Conservation (phyloP, 208 protist genomes). For the Leptomonas pyrrhocoris region DNA sequence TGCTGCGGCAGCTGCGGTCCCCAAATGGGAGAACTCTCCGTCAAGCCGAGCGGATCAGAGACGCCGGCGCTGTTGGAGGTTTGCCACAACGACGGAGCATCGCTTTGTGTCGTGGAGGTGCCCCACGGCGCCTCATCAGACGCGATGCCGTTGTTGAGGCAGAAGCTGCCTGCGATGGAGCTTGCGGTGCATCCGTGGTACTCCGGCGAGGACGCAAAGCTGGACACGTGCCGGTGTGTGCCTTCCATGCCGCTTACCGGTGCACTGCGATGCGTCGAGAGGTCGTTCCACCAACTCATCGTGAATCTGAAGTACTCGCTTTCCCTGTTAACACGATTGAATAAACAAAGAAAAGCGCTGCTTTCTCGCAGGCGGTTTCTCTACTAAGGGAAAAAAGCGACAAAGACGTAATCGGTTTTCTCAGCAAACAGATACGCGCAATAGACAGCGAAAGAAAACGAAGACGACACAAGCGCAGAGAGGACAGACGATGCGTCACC, state of each 20-base stretch:
- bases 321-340: neutral
- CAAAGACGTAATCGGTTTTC: too few species aligned
- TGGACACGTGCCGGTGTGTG: neutral
- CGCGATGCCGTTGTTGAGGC: neutral
- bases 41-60: constrained; percentile 21
- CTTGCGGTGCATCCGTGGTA: neutral
- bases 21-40: constrained; percentile 15
- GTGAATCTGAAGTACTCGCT: neutral
- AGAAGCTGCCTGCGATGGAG: neutral
- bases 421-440: too few species aligned
- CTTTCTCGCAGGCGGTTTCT: neutral
- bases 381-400: too few species aligned
- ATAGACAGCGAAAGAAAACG: too few species aligned
- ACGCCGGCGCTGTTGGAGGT: constrained; percentile 10
- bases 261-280: constrained; percentile 25
- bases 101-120: constrained; percentile 10
- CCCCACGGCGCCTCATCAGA: constrained; percentile 17
- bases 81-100: constrained; percentile 21
- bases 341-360: neutral
- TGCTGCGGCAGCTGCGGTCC: constrained; percentile 9
- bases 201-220: constrained; percentile 7
- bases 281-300: constrained; percentile 42
- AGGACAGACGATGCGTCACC: too few species aligned
- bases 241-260: constrained; percentile 4
- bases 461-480: too few species aligned